Evolutionary conservation across 2,329 filamentous ascomycete genomes (phyloP).

Genomic region (Penicillium carneum): DNA sequence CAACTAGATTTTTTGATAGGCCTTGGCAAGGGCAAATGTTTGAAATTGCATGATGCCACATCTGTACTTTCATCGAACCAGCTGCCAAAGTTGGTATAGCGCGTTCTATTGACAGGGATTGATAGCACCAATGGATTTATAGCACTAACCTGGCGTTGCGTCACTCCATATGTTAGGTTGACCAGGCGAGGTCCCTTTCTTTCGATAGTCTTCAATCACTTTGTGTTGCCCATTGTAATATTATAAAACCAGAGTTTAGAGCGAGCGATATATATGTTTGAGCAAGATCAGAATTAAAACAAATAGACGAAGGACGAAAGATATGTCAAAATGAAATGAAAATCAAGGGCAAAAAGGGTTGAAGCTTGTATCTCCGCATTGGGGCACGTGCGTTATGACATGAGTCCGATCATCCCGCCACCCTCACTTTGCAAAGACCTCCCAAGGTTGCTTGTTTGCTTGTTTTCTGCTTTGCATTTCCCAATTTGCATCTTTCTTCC

Average conservation of each 20-base stretch:
- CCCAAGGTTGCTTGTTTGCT: neutral
- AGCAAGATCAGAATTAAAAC: too few relatives aligned
- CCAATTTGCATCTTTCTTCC: neutral
- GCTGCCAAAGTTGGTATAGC: neutral
- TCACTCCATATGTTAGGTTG: neutral
- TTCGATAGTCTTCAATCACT: neutral
- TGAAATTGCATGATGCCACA: neutral
- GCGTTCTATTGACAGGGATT: neutral
- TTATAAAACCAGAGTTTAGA: neutral
- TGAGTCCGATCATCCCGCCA: slow-evolving; percentile 20
- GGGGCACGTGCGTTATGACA: slow-evolving; percentile 20
- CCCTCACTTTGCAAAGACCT: neutral
- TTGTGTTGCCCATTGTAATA: neutral
- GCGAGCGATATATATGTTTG: too few relatives aligned
- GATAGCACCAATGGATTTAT: neutral
- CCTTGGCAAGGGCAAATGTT: neutral
- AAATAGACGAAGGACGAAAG: neutral
- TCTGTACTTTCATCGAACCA: neutral
- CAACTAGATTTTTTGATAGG: neutral
- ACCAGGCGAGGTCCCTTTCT: neutral
- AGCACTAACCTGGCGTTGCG: slow-evolving; percentile 6
- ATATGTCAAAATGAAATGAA: neutral
- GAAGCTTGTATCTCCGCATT: slow-evolving; percentile 20
- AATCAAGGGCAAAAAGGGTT: neutral
- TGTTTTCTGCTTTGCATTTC: neutral